These are phyloP conservation scores for Solanum pinnatisectum DNA, from an alignment of 257 asterid species.

Conservation along the genomic window DNA sequence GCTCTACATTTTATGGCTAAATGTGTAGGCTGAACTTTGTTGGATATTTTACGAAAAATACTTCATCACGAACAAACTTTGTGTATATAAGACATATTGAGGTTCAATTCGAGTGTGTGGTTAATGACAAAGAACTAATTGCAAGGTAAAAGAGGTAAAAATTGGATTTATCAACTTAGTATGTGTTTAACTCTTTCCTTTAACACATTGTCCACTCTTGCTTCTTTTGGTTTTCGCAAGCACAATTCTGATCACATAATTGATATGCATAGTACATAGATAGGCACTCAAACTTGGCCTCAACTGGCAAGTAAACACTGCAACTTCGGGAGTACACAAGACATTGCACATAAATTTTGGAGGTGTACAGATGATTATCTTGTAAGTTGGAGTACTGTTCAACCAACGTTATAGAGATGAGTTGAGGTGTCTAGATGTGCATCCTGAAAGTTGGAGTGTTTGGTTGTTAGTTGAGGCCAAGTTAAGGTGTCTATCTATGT, in stretches of 20 bases:
- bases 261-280: neutral
- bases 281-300: neutral
- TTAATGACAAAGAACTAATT: neutral
- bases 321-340: neutral
- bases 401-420: neutral
- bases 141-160: neutral
- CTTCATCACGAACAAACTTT: no score
- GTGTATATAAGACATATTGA: neutral
- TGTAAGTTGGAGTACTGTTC: no score
- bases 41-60: no score
- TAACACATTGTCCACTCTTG: neutral
- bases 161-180: neutral
- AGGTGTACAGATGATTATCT: neutral
- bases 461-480: neutral
- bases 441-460: neutral
- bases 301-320: neutral
- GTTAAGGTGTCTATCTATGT: neutral
- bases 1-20: neutral
- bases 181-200: neutral
- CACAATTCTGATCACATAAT: neutral
- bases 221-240: neutral
- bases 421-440: neutral
- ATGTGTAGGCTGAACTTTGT: neutral
- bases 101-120: neutral
- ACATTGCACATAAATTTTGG: neutral